These are phyloP conservation scores for Austroboletus rostrupii DNA, from an alignment of 1,284 basidiomycete species.

Conservation along the genomic window DNA sequence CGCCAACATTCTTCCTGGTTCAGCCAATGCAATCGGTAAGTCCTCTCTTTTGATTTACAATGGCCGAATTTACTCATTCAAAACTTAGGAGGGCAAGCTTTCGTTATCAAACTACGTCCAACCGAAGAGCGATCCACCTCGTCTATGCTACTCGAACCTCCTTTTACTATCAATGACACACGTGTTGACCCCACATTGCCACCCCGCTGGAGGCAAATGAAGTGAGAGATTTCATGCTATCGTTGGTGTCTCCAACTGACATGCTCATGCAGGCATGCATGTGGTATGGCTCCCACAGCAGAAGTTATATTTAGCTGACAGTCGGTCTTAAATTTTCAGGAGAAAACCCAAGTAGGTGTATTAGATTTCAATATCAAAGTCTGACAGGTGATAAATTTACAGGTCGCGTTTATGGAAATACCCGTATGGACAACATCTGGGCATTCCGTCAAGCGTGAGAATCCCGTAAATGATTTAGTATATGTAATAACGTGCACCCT, in stretches of 20 bases:
- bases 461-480: background rate
- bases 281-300: conserved; percentile 32
- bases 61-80: conserved; percentile 7
- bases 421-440: conserved; percentile 55
- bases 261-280: conserved; percentile 37
- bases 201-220: conserved; percentile 51
- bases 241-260: conserved; percentile 7
- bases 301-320: conserved; percentile 1
- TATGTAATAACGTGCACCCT: conserved; percentile 3
- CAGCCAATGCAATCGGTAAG: conserved; percentile 56
- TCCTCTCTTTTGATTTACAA: background rate
- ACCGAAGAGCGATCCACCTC: conserved; percentile 43
- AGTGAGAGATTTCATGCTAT: conserved; percentile 23
- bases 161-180: conserved; percentile 37
- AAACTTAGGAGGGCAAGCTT: conserved; percentile 45
- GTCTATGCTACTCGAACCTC: conserved; percentile 49
- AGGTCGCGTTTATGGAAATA: conserved; percentile 28
- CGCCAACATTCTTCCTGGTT: conserved; percentile 61
- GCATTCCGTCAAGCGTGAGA: conserved; percentile 46
- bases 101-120: conserved; percentile 50
- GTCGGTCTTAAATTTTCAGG: conserved; percentile 10
- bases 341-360: conserved; percentile 26
- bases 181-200: conserved; percentile 29
- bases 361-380: background rate
- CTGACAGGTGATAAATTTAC: background rate